These are phyloP conservation scores for Pestalotiopsis sp. DNA, from an alignment of 2,329 filamentous ascomycete species.

Conservation along the genomic window DNA sequence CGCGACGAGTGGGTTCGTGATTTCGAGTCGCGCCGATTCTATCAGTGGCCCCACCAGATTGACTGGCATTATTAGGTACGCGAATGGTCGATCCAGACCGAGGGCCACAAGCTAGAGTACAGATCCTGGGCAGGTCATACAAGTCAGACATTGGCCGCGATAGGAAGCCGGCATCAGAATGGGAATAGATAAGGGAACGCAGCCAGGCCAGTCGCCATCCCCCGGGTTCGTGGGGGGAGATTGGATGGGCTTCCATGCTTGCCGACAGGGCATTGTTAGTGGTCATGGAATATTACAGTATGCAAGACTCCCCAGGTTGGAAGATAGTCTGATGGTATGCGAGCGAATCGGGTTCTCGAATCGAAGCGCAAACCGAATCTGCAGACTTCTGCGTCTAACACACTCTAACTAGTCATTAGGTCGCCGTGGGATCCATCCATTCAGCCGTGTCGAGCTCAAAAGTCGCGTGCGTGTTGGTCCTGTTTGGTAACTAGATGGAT, in stretches of 20 bases:
- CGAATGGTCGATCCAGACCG: conserved; percentile 1
- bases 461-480: neutral
- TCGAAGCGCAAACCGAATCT: neutral
- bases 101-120: neutral
- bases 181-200: neutral
- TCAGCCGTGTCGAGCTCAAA: neutral
- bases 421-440: neutral
- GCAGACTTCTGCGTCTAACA: neutral
- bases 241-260: neutral
- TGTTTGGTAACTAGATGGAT: neutral
- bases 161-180: conserved; percentile 6
- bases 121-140: neutral
- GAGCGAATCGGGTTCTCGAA: neutral
- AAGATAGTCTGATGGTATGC: neutral
- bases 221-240: neutral
- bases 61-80: conserved; percentile 11
- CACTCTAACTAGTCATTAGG: neutral
- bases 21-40: conserved; percentile 3
- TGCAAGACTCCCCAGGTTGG: neutral
- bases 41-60: conserved; percentile 4
- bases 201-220: neutral
- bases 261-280: neutral
- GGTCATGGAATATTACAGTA: neutral
- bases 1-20: conserved; percentile 2
- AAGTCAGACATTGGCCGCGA: neutral